A percentile compares a stretch with the other conserved stretches of the same genome.
Evolutionary conservation across 345 rosid species (phyloP).

Genomic region (Citrus maxima): DNA sequence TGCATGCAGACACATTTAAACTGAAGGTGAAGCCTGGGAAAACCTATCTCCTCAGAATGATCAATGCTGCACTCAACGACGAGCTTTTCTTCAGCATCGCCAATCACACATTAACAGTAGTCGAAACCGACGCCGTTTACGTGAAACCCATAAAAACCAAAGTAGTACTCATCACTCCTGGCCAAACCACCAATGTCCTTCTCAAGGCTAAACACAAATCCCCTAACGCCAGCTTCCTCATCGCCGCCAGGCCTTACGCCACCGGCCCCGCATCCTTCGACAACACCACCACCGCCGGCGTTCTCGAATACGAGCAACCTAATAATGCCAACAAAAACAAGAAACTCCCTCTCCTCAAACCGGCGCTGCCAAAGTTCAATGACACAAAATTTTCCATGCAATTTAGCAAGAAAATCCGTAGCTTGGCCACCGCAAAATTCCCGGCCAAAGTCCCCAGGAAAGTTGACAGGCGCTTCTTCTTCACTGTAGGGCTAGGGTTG

Average conservation of each 20-base stretch:
- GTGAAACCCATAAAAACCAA: conserved; percentile 62
- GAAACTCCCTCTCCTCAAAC: conserved; percentile 33
- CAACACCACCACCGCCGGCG: conserved; percentile 42
- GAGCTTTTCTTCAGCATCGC: conserved; percentile 73
- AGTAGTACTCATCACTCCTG: conserved; percentile 52
- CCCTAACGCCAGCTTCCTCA: conserved; percentile 29
- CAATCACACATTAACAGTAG: conserved; percentile 61
- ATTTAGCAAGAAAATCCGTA: conserved; percentile 36
- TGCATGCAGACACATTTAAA: conserved; percentile 48
- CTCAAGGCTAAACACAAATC: conserved; percentile 35
- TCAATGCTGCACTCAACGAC: conserved; percentile 59
- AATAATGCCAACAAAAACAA: conserved; percentile 17
- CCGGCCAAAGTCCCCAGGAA: conserved; percentile 48
- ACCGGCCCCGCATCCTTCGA: conserved; percentile 43
- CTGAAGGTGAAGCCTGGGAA: conserved; percentile 47
- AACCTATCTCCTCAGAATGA: conserved; percentile 43
- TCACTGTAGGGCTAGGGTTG: conserved; percentile 48
- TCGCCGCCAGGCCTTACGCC: conserved; percentile 46
- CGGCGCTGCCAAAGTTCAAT: conserved; percentile 41
- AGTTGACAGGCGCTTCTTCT: conserved; percentile 39
- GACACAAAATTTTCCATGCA: conserved; percentile 37
- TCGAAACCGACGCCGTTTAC: conserved; percentile 66
- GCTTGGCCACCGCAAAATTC: conserved; percentile 36
- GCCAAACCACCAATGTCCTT: conserved; percentile 72
- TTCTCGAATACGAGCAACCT: conserved; percentile 35